These are phyloP conservation scores for Orbilia brochopaga DNA, from an alignment of 2,329 filamentous ascomycete species.

Conservation along the genomic window DNA sequence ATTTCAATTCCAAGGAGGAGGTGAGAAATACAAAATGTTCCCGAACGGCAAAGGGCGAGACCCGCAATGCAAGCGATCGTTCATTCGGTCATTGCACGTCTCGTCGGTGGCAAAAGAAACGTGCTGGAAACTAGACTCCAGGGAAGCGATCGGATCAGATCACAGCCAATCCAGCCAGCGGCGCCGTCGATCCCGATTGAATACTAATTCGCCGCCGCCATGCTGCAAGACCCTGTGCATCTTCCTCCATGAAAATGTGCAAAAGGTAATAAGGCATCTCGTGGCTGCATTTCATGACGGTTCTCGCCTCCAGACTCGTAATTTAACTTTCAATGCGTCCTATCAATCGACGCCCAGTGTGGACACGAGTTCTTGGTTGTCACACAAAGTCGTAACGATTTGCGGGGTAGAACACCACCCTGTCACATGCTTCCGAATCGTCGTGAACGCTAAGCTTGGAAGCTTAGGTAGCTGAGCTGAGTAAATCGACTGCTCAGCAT, in stretches of 20 bases:
- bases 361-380: too few relatives aligned
- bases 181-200: not conserved
- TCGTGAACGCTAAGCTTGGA: too few relatives aligned
- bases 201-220: not conserved
- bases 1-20: not conserved
- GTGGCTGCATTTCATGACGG: not conserved
- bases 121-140: not conserved
- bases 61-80: not conserved
- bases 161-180: too few relatives aligned
- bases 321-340: too few relatives aligned
- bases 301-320: not conserved
- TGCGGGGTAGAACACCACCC: not conserved
- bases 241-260: too few relatives aligned
- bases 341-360: too few relatives aligned
- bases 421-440: not conserved
- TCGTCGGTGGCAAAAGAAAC: conserved; percentile 3
- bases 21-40: not conserved
- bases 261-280: too few relatives aligned
- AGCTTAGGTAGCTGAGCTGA: too few relatives aligned
- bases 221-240: too few relatives aligned
- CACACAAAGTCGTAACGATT: too few relatives aligned
- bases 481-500: too few relatives aligned
- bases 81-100: not conserved
- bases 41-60: conserved; percentile 1
- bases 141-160: not conserved